Base-by-base conservation (phyloP, 768 basidiomycete genomes). In the Cyclocybe cylindracea region DNA sequence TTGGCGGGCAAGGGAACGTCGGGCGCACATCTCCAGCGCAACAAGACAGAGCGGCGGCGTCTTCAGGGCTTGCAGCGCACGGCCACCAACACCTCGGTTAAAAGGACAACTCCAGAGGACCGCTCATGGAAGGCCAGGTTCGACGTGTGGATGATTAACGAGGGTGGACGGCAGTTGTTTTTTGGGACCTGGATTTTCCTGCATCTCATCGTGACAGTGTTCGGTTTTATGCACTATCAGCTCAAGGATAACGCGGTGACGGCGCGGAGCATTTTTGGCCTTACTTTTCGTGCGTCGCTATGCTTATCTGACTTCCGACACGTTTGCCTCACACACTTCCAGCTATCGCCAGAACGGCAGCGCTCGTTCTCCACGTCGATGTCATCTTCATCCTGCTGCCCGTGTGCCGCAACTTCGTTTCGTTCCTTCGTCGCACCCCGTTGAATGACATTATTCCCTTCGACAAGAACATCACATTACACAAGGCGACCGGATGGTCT, bases 331-430 rank as follows among this genome's bases (percentile, higher is more conserved):
- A 48, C 29, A 19, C 14, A 5, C 44, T 2, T 39, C 9, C 57
- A 95, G 94, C 86, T 39, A 88, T 91, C 58, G 94, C 95, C 43
- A 87, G 94, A 68, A 71, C 87, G 3, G 89, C 94, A 39, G 96
- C 95, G 5, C 85, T 97, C 40, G 84, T 95, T 44, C 82, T 97
- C 7, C 93, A 97, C 61, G 79, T 96, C 61, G 91, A 97, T 70
- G 86, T 93, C 53, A 84, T 91, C 56, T 91, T 96, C 76, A 94
- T 98, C 69, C 84, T 98, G 44, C 82, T 98, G 31, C 96, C 95
- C 24, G 83, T 98, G 66, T 98, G 95, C 79, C 85, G 95, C 54
- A 95, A 93, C 73, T 93, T 97, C 72, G 83, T 97, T 69, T 95
- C 94, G 18, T 60, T 95, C 41, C 78, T 96, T 43, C 88, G 96